Evolutionary conservation across 257 asterid species (phyloP), one percentile per base, ranked within the genome.

Genomic region (Nicotiana knightiana): DNA sequence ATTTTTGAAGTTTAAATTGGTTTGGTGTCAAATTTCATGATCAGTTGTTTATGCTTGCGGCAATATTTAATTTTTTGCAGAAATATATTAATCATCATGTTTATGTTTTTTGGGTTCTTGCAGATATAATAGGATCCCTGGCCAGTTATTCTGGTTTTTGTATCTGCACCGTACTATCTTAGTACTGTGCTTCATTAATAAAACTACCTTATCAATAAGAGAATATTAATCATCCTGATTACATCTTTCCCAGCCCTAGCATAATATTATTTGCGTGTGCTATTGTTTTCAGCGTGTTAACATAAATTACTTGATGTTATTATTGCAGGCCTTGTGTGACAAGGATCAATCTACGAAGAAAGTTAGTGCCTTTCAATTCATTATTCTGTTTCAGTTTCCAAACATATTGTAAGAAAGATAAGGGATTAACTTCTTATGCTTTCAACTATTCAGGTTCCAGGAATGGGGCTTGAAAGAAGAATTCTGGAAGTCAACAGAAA

Each of bases 391-490:
- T 57, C 53, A 33, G 79, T 73, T 73, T 73, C 21, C 75, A 9
- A 35, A 48, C 70, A 62, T 61, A 11, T 53, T 3, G 28, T 53
- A 35, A 53, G 67, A 61, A 9, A 54, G 61, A 64, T 24, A 12
- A 18, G 37, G 32, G 48, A 83, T 33, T 8, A 78, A 35, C 64
- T 54, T 33, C 55, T 66, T 39, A 28, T 54, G 18, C 7, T 33
- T 59, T 3, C 70, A 33, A 77, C 18, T 48, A 78, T 83, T 85
- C 91, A 96, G 99, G 89, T 88, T 82, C 97, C 93, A 66, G 99
- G 97, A 84, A 81, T 82, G 77, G 97, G 95, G 86, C 93, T 96
- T 3, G 97, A 94, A 88, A 93, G 97, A 87, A 91, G 98, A 90
- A 87, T 93, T 82, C 86, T 96, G 81, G 97, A 96, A 86, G 97